These are phyloP conservation scores for Edaphochlamys debaryana DNA, from an alignment of 139 green algal species.

Conservation along the genomic window DNA sequence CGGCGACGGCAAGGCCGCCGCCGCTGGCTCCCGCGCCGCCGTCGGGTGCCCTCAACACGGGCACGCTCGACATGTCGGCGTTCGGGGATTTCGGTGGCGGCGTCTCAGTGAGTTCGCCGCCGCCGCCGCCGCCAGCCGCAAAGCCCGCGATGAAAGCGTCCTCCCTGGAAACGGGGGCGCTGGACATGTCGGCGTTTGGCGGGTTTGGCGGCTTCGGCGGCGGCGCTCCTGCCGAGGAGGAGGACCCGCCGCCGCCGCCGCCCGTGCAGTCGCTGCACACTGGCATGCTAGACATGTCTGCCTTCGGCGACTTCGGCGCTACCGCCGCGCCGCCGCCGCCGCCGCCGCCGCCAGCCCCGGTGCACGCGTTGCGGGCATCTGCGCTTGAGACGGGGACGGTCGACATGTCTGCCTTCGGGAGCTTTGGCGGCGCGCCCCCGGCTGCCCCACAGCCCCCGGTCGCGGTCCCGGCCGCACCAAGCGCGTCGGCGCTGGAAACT, in stretches of 20 bases:
- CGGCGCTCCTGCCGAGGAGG: too few relatives aligned
- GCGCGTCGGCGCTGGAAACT: conserved; percentile 16
- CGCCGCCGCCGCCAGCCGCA: too few relatives aligned
- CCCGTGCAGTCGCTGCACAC: background rate
- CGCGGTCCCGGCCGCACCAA: too few relatives aligned
- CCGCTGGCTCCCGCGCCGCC: background rate
- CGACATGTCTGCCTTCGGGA: conserved; percentile 57
- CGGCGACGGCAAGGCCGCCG: too few relatives aligned
- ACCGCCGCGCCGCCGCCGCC: background rate
- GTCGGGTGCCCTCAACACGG: conserved; percentile 28
- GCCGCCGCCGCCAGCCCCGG: background rate
- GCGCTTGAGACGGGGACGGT: conserved; percentile 49
- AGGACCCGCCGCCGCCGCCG: background rate
- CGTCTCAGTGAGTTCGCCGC: background rate
- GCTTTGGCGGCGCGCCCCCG: too few relatives aligned
- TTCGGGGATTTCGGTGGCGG: conserved; percentile 24
- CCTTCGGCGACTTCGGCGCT: conserved; percentile 54
- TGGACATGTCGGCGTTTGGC: conserved; percentile 24
- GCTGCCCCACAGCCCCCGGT: too few relatives aligned
- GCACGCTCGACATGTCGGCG: conserved; percentile 50
- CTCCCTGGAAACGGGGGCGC: too few relatives aligned
- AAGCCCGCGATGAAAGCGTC: too few relatives aligned
- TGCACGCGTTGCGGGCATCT: background rate
- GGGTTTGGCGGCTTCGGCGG: too few relatives aligned
- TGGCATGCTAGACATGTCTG: conserved; percentile 56